Percentiles rank a stretch among this genome's conserved stretches.
These are phyloP conservation scores for Coniella lustricola DNA, from an alignment of 2,329 filamentous ascomycete species.

Conservation along the genomic window DNA sequence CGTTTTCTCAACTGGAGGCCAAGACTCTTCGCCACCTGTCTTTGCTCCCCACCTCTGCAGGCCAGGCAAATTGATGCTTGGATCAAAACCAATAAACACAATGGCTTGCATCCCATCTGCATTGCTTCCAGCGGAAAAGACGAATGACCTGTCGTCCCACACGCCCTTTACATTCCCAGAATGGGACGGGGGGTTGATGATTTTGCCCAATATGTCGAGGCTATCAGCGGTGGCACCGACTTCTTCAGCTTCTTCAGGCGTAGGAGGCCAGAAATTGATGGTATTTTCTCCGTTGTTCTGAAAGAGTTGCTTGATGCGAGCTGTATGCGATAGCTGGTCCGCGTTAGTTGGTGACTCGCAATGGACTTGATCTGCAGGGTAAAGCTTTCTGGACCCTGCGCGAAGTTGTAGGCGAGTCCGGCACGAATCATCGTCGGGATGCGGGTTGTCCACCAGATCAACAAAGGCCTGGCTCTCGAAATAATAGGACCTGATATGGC, in stretches of 20 bases:
- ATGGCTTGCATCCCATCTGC: slow-evolving; percentile 26
- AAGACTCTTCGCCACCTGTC: not conserved
- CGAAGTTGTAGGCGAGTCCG: slow-evolving; percentile 40
- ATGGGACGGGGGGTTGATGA: slow-evolving; percentile 33
- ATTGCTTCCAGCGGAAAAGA: slow-evolving; percentile 33
- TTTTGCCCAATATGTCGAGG: slow-evolving; percentile 27
- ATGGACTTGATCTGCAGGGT: slow-evolving; percentile 21
- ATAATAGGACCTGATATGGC: slow-evolving; percentile 49
- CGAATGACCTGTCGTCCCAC: slow-evolving; percentile 40
- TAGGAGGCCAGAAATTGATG: slow-evolving; percentile 29
- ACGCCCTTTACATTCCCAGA: slow-evolving; percentile 31
- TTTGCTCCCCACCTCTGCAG: slow-evolving; percentile 19
- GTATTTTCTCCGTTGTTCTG: slow-evolving; percentile 14
- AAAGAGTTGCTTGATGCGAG: slow-evolving; percentile 21
- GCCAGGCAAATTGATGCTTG: slow-evolving; percentile 27
- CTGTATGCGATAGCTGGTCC: slow-evolving; percentile 4
- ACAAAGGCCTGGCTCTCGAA: slow-evolving; percentile 46
- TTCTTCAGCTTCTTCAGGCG: slow-evolving; percentile 20
- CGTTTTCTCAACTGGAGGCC: not conserved
- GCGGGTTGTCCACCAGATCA: slow-evolving; percentile 50
- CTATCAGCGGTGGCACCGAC: slow-evolving; percentile 19
- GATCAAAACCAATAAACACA: slow-evolving; percentile 38
- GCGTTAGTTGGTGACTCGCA: not conserved
- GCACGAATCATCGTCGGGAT: slow-evolving; percentile 24
- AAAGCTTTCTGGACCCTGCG: slow-evolving; percentile 34